Evolutionary conservation across 257 asterid genomes (phyloP).

Genomic region (Cynanchum wilfordii): DNA sequence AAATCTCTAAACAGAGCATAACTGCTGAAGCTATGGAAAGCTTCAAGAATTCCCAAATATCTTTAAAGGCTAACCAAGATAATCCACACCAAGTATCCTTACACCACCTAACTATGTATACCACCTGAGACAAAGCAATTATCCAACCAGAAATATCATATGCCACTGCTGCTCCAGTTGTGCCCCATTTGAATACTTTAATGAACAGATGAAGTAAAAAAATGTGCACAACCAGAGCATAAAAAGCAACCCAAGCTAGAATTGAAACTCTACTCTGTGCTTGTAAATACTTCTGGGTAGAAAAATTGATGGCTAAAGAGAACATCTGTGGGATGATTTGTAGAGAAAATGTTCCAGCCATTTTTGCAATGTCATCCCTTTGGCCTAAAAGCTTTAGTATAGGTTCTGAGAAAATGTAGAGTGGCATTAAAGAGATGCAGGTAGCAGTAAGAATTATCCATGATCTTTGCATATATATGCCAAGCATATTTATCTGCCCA

Average conservation of each 20-base stretch:
- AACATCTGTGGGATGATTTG: slow-evolving; percentile 67
- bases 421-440: slow-evolving; percentile 64
- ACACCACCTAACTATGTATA: slow-evolving; percentile 75
- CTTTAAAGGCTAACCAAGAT: slow-evolving; percentile 71
- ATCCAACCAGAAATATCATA: slow-evolving; percentile 79
- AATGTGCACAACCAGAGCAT: slow-evolving; percentile 24
- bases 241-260: slow-evolving; percentile 79
- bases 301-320: slow-evolving; percentile 79
- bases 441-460: slow-evolving; percentile 63
- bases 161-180: slow-evolving; percentile 87
- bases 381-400: slow-evolving; percentile 67
- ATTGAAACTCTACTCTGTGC: slow-evolving; percentile 74
- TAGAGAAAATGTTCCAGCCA: slow-evolving; percentile 68
- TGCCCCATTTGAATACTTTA: slow-evolving; percentile 67
- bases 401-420: slow-evolving; percentile 55
- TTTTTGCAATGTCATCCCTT: slow-evolving; percentile 69
- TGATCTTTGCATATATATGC: slow-evolving; percentile 85
- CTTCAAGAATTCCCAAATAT: slow-evolving; percentile 59
- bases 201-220: slow-evolving; percentile 47
- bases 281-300: slow-evolving; percentile 85
- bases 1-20: slow-evolving; percentile 94
- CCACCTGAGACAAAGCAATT: slow-evolving; percentile 64
- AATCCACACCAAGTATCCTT: slow-evolving; percentile 78
- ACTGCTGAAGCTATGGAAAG: slow-evolving; percentile 82
- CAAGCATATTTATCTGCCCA: slow-evolving; percentile 71